Evolutionary conservation across 495 filamentous ascomycete species (phyloP).

Genomic region (Amniculicola lignicola): DNA sequence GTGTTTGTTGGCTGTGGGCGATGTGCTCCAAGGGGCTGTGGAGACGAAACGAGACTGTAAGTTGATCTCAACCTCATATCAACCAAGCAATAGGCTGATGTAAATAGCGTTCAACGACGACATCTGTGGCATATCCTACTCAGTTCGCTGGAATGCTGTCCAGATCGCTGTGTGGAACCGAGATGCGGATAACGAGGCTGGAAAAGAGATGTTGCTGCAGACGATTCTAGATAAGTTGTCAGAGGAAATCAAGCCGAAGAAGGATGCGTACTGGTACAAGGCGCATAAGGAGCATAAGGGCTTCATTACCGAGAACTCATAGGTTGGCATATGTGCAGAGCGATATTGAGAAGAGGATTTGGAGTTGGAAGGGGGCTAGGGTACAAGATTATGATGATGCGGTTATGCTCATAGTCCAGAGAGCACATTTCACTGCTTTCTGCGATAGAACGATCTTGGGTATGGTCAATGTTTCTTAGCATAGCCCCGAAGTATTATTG

Average conservation of each 20-base stretch:
- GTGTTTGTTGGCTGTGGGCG: constrained; percentile 77
- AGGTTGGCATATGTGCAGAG: too few species aligned
- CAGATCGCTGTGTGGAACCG: constrained; percentile 88
- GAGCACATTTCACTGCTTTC: too few species aligned
- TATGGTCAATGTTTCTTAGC: too few species aligned
- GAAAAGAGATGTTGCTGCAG: constrained; percentile 65
- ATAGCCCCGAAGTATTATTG: too few species aligned
- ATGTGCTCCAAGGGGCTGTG: constrained; percentile 72
- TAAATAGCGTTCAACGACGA: constrained; percentile 61
- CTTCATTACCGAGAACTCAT: too few species aligned
- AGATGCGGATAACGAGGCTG: constrained; percentile 64
- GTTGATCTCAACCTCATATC: constrained; percentile 23
- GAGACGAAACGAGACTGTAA: constrained; percentile 57
- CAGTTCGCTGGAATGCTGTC: constrained; percentile 71
- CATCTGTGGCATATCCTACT: constrained; percentile 70
- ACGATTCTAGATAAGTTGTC: constrained; percentile 67
- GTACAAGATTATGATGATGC: too few species aligned
- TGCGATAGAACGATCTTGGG: too few species aligned
- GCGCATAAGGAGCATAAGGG: constrained; percentile 58
- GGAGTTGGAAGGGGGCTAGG: too few species aligned
- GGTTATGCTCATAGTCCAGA: too few species aligned
- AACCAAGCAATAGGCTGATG: constrained; percentile 8
- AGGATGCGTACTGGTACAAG: constrained; percentile 69
- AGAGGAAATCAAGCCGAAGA: constrained; percentile 63
- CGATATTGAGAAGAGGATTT: too few species aligned